Base-by-base conservation (phyloP, 1,284 basidiomycete species). In the Rhodotorula sp. region DNA sequence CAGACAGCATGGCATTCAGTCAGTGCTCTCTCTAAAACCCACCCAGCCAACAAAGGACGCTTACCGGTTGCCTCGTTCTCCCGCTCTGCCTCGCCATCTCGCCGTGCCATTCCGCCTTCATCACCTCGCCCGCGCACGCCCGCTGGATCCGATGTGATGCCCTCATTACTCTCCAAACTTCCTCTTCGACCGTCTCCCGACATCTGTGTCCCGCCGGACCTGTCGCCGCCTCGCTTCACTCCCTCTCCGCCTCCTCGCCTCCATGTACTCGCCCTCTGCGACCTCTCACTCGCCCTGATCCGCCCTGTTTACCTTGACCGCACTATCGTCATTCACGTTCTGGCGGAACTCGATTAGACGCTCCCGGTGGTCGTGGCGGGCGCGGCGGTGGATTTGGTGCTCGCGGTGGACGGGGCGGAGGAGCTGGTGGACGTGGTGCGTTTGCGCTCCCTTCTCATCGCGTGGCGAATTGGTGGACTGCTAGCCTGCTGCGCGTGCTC, bases 311-410 rank as follows among this genome's bases (percentile, higher is more conserved):
- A 13, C 11, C 50, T 10, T n/a, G 50, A n/a, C 26, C 28, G 24
- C 50, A 16, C n/a, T 26, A 8, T 31, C 58, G 20, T 22, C 11
- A 15, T 30, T 50, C 47, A 13, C 30, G 13, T 4, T n/a, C 2
- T 30, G 51, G 2, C 11, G 9, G 4, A 26, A 24, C 20, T 15
- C 28, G 20, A 31, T 9, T 28, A 64, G 64, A 65, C 64, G 64
- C 64, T 55, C 64, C 64, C 50, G 75, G 76, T 59, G 74, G 75
- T 66, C 69, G 64, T 44, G 62, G 60, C 53, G 55, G 64, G 30
- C 62, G 68, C 46, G 64, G 65, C 13, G 59, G 56, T 13, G 82
- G 83, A 24, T 77, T 79, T 24, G 80, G 83, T 47, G 82, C 82
- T 53, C 80, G 80, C 11, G 79, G 81, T 54, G 40, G 40, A 44